phyloP scores from a whole-genome alignment of 352 stramenopile genomes.

The Phytophthora agathidicida region DNA sequence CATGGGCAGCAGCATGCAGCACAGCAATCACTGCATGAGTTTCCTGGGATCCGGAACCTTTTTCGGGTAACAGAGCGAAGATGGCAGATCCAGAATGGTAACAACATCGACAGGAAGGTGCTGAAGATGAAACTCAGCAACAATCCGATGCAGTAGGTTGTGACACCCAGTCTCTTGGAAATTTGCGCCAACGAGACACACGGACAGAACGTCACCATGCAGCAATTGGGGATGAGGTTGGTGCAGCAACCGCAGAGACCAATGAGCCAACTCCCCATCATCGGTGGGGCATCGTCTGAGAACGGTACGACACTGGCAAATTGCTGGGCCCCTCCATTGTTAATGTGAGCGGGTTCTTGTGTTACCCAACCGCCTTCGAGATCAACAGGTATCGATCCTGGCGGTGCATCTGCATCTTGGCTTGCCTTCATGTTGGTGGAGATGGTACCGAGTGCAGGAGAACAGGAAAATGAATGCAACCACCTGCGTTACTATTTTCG shows the following conservation, averaged over 20 bases:
- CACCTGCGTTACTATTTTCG: constrained; percentile 21
- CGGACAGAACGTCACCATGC: constrained; percentile 43
- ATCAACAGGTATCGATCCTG: constrained; percentile 16
- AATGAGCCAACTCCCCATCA: constrained; percentile 32
- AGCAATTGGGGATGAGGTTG: constrained; percentile 43
- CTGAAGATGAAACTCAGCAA: constrained; percentile 18
- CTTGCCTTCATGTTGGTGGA: constrained; percentile 12
- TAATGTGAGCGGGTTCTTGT: constrained; percentile 13
- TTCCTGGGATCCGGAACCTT: constrained; percentile 54
- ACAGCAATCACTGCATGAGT: constrained; percentile 35
- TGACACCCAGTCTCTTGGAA: constrained; percentile 33
- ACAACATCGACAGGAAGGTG: constrained; percentile 15
- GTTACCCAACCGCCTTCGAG: constrained; percentile 27
- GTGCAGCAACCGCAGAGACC: constrained; percentile 34
- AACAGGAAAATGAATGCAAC: constrained; percentile 10
- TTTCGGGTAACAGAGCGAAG: constrained; percentile 41
- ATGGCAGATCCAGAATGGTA: constrained; percentile 39
- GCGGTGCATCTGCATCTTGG: constrained; percentile 20
- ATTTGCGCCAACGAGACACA: constrained; percentile 47
- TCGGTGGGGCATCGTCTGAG: constrained; percentile 19
- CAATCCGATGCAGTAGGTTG: constrained; percentile 26
- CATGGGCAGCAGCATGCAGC: constrained; percentile 47
- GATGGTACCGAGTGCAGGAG: not conserved
- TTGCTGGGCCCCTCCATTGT: constrained; percentile 19
- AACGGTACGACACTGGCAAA: constrained; percentile 29